Percentiles rank a stretch among this genome's conserved stretches.
phyloP scores from a whole-genome alignment of 768 basidiomycete genomes.

The Hypholoma sublateritium region DNA sequence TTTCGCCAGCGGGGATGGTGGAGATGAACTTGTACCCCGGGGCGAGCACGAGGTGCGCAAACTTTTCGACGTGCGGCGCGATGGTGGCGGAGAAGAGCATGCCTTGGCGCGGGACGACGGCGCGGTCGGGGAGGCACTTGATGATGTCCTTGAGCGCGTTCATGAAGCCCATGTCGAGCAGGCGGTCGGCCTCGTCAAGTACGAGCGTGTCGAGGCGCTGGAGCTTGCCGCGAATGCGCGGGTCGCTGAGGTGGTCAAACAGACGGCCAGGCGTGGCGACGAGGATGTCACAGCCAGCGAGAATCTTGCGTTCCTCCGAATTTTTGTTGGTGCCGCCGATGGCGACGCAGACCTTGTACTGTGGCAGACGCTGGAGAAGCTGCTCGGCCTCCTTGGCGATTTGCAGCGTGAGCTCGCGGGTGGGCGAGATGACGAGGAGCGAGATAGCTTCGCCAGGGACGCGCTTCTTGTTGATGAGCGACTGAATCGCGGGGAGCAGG shows the following conservation, averaged over 20 bases:
- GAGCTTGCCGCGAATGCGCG: conserved; percentile 35
- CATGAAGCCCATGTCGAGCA: conserved; percentile 75
- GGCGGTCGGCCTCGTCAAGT: conserved; percentile 73
- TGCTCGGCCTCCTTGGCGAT: conserved; percentile 63
- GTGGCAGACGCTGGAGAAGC: conserved; percentile 36
- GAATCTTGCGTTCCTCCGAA: conserved; percentile 1
- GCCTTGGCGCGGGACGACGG: conserved; percentile 48
- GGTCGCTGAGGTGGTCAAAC: conserved; percentile 59
- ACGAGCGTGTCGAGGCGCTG: conserved; percentile 45
- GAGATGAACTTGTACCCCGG: conserved; percentile 47
- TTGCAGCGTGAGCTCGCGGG: conserved; percentile 62
- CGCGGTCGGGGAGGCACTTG: conserved; percentile 33
- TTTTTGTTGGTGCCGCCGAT: conserved; percentile 57
- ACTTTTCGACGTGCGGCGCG: conserved; percentile 13
- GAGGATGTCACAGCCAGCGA: conserved; percentile 45
- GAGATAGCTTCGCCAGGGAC: conserved; percentile 37
- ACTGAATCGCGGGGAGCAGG: conserved; percentile 73
- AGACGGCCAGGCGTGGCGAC: conserved; percentile 79
- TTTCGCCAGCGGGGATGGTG: conserved; percentile 56
- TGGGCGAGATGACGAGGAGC: conserved; percentile 69
- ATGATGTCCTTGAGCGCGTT: conserved; percentile 67
- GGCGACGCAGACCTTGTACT: conserved; percentile 43
- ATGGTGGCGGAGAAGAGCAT: conserved; percentile 76
- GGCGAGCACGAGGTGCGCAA: conserved; percentile 2
- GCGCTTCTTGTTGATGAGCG: conserved; percentile 43